Evolutionary conservation across 371 early-diverging fungal species (phyloP), one percentile per base, ranked within the genome.

Genomic region (Modicella reniformis): DNA sequence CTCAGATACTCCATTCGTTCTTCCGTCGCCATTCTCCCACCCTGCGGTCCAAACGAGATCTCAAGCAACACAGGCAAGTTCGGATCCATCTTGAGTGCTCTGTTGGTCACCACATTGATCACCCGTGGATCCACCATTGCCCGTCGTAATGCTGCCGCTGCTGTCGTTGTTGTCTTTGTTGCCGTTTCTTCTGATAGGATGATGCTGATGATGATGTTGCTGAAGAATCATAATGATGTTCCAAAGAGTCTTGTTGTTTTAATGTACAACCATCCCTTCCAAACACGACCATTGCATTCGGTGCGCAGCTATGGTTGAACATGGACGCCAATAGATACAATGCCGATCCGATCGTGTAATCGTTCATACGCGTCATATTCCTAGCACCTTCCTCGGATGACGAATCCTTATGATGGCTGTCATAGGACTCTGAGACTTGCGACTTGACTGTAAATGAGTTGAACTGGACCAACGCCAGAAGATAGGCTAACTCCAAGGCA

Each of bases 231-330:
- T n/a, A n/a, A n/a, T n/a, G n/a, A n/a, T n/a, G n/a, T n/a, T n/a
- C n/a, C n/a, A n/a, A 37, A 44, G 44, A 19, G 17, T 44, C 44
- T 17, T 44, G 44, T 17, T 44, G 37, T 8, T 13, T 44, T 19
- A 26, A 47, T 19, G n/a, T 28, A 13, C 59, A 13, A 15, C 58
- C 56, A 21, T 65, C 51, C 12, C 10, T 23, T 1, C 79, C 79
- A 59, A 77, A 77, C n/a, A 77, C 72, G 3, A 62, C 66, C 62
- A 77, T 67, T 1, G 79, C 79, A 34, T 72, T 72, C 2, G 79
- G 79, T 10, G 72, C 69, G 44, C 79, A 77, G 50, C 72, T 72
- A 37, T 77, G 79, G 47, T 77, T 77, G 40, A 77, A 72, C 66
- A 77, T 72, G 23, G 72, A 77, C 4, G 79, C 70, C 25, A 72